Percentiles rank a stretch among this genome's conserved stretches.
Conservation (phyloP, 1,139 yeast species). For the Tardiomyces blankii region DNA sequence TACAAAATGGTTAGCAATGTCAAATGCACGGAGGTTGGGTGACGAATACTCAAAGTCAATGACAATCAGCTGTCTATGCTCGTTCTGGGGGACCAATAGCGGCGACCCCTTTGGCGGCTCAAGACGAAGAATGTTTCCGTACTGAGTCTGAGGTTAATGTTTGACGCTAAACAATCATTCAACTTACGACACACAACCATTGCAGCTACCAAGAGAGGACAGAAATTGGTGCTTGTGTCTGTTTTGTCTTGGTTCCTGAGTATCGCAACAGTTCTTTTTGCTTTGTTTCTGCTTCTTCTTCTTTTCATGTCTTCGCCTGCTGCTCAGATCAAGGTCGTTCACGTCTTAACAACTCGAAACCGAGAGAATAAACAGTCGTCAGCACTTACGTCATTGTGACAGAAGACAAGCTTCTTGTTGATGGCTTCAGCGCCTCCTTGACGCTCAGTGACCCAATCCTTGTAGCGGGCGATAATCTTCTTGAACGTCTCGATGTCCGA, state of each 20-base stretch:
- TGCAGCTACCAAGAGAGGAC: too few species aligned
- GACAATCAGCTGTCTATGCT: slow-evolving; percentile 74
- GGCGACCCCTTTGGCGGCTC: slow-evolving; percentile 34
- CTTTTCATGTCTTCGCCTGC: too few species aligned
- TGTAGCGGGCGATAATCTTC: slow-evolving; percentile 37
- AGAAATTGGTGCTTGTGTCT: too few species aligned
- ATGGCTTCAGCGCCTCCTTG: slow-evolving; percentile 37
- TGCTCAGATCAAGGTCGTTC: too few species aligned
- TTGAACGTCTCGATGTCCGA: slow-evolving; percentile 31
- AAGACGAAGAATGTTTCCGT: slow-evolving; percentile 62
- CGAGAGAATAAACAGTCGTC: neutral
- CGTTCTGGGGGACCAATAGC: slow-evolving; percentile 29
- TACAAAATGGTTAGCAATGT: slow-evolving; percentile 69
- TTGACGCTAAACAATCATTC: neutral
- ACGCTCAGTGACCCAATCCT: slow-evolving; percentile 48
- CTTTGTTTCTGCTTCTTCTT: too few species aligned
- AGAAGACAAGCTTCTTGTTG: slow-evolving; percentile 50
- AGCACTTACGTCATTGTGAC: slow-evolving; percentile 58
- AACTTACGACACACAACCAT: too few species aligned
- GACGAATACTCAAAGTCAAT: slow-evolving; percentile 96
- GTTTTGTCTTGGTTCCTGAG: too few species aligned
- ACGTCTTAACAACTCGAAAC: too few species aligned
- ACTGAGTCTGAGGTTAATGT: slow-evolving; percentile 44
- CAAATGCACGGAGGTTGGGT: slow-evolving; percentile 83
- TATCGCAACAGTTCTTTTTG: too few species aligned